Percentiles rank a stretch among this genome's conserved stretches.
Evolutionary conservation across 2,329 filamentous ascomycete genomes (phyloP).

Genomic region (Fonsecaea erecta): DNA sequence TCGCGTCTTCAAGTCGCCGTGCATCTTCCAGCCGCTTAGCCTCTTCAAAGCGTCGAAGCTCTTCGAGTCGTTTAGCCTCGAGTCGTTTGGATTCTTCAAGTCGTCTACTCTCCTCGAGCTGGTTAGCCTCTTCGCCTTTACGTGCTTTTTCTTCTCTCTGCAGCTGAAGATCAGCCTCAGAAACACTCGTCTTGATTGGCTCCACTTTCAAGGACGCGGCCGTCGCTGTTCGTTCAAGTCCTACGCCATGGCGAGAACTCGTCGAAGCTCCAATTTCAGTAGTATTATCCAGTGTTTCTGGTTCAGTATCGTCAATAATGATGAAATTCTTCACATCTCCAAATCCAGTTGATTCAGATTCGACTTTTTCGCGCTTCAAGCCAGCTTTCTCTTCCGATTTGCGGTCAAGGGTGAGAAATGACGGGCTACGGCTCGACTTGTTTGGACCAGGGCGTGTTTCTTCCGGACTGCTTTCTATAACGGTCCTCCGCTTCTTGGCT

Average conservation of each 20-base stretch:
- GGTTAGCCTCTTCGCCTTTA: constrained; percentile 13
- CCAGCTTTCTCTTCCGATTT: constrained; percentile 13
- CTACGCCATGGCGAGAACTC: constrained; percentile 13
- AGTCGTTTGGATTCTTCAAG: background rate
- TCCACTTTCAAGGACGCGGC: constrained; percentile 35
- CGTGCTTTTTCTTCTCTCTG: constrained; percentile 21
- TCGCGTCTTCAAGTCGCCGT: constrained; percentile 12
- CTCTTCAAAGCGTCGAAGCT: constrained; percentile 22
- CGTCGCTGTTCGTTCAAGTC: constrained; percentile 35
- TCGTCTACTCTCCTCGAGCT: constrained; percentile 16
- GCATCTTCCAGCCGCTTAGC: constrained; percentile 26
- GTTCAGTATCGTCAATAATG: constrained; percentile 19
- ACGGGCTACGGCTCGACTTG: constrained; percentile 22
- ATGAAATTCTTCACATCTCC: background rate
- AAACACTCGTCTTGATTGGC: constrained; percentile 30
- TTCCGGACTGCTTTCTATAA: constrained; percentile 48
- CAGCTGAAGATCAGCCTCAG: constrained; percentile 24
- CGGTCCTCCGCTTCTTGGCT: constrained; percentile 51
- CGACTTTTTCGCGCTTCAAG: background rate
- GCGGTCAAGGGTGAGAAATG: constrained; percentile 12
- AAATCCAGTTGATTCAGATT: background rate
- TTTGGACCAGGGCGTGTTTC: constrained; percentile 33
- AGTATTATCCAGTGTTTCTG: constrained; percentile 7
- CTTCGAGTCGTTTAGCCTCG: constrained; percentile 17
- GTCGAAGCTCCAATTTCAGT: background rate